A percentile compares a stretch with the other conserved stretches of the same genome.
phyloP scores from a whole-genome alignment of 169 alveolate genomes.

The Cystoisospora suis region DNA sequence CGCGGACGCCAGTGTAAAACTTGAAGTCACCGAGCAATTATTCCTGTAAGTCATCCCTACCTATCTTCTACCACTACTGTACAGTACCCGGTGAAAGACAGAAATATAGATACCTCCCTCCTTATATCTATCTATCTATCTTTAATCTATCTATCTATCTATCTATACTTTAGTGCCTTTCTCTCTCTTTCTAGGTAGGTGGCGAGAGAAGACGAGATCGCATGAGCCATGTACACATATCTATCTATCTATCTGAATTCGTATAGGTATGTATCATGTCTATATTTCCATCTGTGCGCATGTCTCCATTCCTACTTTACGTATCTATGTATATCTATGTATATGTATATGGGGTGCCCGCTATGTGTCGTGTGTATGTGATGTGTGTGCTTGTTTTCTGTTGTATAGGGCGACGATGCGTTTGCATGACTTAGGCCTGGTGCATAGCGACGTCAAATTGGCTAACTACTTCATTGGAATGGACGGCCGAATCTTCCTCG shows the following conservation, averaged over 20 bases:
- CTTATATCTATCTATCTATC: too few species aligned
- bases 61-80: too few species aligned
- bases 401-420: slow-evolving; percentile 32
- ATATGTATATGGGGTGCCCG: not conserved
- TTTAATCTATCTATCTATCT: too few species aligned
- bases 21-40: slow-evolving; percentile 42
- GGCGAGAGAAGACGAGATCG: too few species aligned
- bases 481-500: slow-evolving; percentile 46
- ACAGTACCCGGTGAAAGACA: too few species aligned
- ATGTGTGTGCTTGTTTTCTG: not conserved
- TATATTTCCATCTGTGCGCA: not conserved
- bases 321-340: not conserved
- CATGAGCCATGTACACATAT: too few species aligned
- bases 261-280: not conserved
- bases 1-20: slow-evolving; percentile 35
- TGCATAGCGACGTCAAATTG: slow-evolving; percentile 43
- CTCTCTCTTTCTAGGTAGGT: too few species aligned
- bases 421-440: slow-evolving; percentile 47
- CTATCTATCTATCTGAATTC: not conserved
- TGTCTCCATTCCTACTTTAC: not conserved
- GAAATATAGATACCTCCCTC: too few species aligned
- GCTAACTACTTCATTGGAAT: slow-evolving; percentile 29
- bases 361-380: not conserved
- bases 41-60: slow-evolving; percentile 45
- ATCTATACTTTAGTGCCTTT: too few species aligned